A percentile compares a stretch with the other conserved stretches of the same genome.
phyloP scores from a whole-genome alignment of 192 early-diverging fungal genomes.

The Piromyces sp. region DNA sequence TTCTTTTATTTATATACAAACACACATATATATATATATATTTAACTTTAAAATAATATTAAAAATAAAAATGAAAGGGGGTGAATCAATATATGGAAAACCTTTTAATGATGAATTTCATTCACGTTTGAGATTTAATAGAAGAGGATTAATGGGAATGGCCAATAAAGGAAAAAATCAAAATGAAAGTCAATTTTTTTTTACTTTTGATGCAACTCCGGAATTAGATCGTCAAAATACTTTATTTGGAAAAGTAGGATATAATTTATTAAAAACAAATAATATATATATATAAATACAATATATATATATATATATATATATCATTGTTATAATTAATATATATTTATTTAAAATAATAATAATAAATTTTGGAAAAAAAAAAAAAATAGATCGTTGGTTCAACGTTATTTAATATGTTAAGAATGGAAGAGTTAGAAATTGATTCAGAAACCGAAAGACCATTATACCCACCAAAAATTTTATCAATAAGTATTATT shows the following conservation, averaged over 20 bases:
- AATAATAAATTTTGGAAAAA: too few relatives aligned
- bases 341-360: background rate
- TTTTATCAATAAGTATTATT: constrained; percentile 46
- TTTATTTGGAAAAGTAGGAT: constrained; percentile 68
- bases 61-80: constrained; percentile 27
- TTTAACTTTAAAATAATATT: too few relatives aligned
- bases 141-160: constrained; percentile 76
- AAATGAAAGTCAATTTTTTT: constrained; percentile 87
- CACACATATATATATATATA: too few relatives aligned
- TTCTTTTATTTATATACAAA: too few relatives aligned
- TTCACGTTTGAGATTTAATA: constrained; percentile 69
- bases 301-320: too few relatives aligned
- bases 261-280: background rate
- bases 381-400: constrained; percentile 69
- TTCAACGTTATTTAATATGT: constrained; percentile 75
- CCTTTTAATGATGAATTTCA: constrained; percentile 87
- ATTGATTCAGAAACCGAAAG: constrained; percentile 53
- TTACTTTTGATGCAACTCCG: constrained; percentile 66
- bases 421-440: constrained; percentile 71
- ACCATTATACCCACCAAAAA: constrained; percentile 53
- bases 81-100: constrained; percentile 67
- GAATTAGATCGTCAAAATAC: constrained; percentile 81
- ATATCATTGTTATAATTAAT: background rate
- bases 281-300: too few relatives aligned
- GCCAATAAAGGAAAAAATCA: constrained; percentile 66